Conservation (phyloP, 2,329 filamentous ascomycete species). For the Cladorrhinum sp. region DNA sequence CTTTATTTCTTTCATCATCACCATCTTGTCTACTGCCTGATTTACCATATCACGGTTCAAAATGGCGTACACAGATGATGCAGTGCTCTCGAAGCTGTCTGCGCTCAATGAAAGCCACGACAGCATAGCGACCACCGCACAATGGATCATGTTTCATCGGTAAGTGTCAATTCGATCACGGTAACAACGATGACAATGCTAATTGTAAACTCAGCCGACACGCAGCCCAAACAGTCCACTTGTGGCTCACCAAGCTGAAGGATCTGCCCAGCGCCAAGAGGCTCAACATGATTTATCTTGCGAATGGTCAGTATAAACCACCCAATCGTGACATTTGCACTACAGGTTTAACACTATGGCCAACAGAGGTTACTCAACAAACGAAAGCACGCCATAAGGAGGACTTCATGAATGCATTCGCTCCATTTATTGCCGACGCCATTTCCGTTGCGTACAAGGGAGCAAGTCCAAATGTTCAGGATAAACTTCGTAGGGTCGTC, state of each 20-base stretch:
- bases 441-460: constrained; percentile 87
- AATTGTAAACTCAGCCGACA: constrained; percentile 63
- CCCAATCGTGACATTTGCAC: constrained; percentile 15
- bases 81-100: constrained; percentile 89
- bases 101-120: constrained; percentile 97
- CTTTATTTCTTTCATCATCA: constrained; percentile 4
- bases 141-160: constrained; percentile 99
- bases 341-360: constrained; percentile 13
- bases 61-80: constrained; percentile 96
- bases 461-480: constrained; percentile 78
- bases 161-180: constrained; percentile 41
- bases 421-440: constrained; percentile 90
- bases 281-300: constrained; percentile 88
- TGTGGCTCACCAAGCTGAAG: constrained; percentile 88
- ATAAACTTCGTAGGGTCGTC: constrained; percentile 81
- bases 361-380: constrained; percentile 86
- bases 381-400: constrained; percentile 89
- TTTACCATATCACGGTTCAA: constrained; percentile 17
- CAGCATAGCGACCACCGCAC: constrained; percentile 90
- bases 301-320: constrained; percentile 67
- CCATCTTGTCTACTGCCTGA: neutral
- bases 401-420: constrained; percentile 89
- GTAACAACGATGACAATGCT: constrained; percentile 23
- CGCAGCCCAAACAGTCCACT: constrained; percentile 83
- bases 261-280: constrained; percentile 83